Evolutionary conservation across 192 early-diverging fungal genomes (phyloP), one percentile per base, ranked within the genome.

Genomic region (Entomortierella chlamydospora): DNA sequence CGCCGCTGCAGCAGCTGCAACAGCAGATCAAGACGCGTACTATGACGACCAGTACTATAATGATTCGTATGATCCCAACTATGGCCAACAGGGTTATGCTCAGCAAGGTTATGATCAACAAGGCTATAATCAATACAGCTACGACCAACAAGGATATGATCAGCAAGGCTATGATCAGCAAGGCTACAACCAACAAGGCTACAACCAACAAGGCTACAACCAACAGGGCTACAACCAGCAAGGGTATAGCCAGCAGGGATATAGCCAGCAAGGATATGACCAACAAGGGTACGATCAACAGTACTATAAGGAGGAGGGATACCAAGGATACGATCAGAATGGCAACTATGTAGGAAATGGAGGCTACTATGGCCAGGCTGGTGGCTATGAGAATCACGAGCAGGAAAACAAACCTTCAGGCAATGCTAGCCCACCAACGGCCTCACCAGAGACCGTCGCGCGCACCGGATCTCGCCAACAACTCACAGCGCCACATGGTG

Each of bases 1-100:
- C 10, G 49, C 47, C 22, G 71, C 57, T 2, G 45, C 61, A 8
- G 70, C 20, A 17, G 49, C 47, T 30, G 71, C 57, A 9, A 33
- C 61, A 8, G 70, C 50, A 1, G 72, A 54, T 20, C 73, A 76
- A 59, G 73, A 76, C 39, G 62, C 30, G 50, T 76, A 51, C 26
- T 76, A 76, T 50, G 65, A 68, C 23, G 73, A 77, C 5, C 73
- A 77, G 29, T 77, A 77, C 10, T 76, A 76, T 30, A 53, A 55
- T 22, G 68, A 70, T 11, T 26, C 50, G 2, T 70, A 70, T 43
- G 70, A 37, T 57, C 8, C 68, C 57, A 37, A 65, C 64, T 61
- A 64, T 64, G 71, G 55, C 57, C 34, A 59, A 15, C 67, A 69
- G 10, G 50, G 53, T 33, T 61, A 61, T 64, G 71, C 62, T 51